A percentile compares a stretch with the other conserved stretches of the same genome.
phyloP scores from a whole-genome alignment of 176 grass and related monocot genomes.

The Carex myosuroides region DNA sequence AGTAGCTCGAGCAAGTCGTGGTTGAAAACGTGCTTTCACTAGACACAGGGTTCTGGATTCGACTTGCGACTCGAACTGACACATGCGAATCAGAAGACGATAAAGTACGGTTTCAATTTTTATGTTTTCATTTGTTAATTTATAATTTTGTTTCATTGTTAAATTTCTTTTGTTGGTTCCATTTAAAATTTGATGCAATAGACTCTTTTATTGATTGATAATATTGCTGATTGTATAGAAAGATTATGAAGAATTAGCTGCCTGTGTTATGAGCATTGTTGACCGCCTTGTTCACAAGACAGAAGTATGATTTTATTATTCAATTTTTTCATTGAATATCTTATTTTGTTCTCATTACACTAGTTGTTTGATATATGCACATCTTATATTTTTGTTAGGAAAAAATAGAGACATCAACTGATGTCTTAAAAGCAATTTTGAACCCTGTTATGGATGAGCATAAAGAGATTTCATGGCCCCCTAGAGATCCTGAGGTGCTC shows the following conservation, averaged over 20 bases:
- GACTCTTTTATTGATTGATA: not conserved
- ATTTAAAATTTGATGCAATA: not conserved
- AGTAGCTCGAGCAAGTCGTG: constrained; percentile 86
- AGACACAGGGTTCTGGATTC: constrained; percentile 70
- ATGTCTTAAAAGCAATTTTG: constrained; percentile 79
- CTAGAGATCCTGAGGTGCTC: constrained; percentile 51
- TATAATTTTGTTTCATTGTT: not conserved
- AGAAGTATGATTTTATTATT: constrained; percentile 46
- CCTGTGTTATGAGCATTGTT: constrained; percentile 79
- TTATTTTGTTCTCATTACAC: not conserved
- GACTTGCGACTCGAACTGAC: constrained; percentile 68
- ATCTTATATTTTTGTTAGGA: constrained; percentile 37
- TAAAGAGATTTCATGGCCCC: constrained; percentile 75
- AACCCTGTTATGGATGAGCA: constrained; percentile 55
- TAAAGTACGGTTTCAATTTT: constrained; percentile 66
- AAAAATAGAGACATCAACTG: constrained; percentile 83
- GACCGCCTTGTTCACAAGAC: constrained; percentile 91
- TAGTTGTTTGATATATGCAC: constrained; percentile 4
- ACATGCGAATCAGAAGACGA: constrained; percentile 93
- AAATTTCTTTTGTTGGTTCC: not conserved
- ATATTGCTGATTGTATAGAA: constrained; percentile 34
- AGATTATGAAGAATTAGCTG: constrained; percentile 86
- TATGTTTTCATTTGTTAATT: constrained; percentile 13
- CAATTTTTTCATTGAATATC: not conserved
- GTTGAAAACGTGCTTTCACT: constrained; percentile 94